phyloP scores from a whole-genome alignment of 495 filamentous ascomycete species.

The Darksidea phi region DNA sequence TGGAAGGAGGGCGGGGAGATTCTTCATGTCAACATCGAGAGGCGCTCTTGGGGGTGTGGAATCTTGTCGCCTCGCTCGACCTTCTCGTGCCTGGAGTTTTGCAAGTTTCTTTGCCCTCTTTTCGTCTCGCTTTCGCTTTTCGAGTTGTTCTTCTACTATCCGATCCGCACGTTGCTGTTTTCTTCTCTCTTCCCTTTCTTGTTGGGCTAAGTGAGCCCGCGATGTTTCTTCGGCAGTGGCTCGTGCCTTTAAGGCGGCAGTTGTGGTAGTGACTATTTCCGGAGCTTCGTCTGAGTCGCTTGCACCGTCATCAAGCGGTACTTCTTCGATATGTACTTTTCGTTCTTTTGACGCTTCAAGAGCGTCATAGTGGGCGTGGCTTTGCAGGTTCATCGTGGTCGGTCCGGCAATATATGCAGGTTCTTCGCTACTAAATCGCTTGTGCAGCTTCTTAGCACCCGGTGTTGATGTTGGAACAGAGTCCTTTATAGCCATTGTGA shows the following conservation, averaged over 20 bases:
- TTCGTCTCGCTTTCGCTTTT: constrained; percentile 44
- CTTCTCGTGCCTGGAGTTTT: constrained; percentile 16
- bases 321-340: neutral
- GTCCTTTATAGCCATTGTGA: constrained; percentile 8
- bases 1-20: constrained; percentile 34
- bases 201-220: constrained; percentile 37
- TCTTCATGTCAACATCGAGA: constrained; percentile 14
- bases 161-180: constrained; percentile 50
- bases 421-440: constrained; percentile 51
- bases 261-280: constrained; percentile 45
- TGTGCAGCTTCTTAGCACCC: constrained; percentile 14
- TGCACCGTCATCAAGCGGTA: constrained; percentile 23
- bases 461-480: neutral
- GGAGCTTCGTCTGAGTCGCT: constrained; percentile 54
- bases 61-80: neutral
- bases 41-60: constrained; percentile 37
- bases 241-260: constrained; percentile 28
- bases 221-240: constrained; percentile 30
- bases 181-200: constrained; percentile 47
- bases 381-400: constrained; percentile 11
- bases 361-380: neutral
- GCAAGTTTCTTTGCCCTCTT: constrained; percentile 35
- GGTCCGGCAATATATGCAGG: constrained; percentile 36
- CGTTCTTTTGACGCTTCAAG: neutral
- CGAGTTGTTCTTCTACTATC: constrained; percentile 41